Evolutionary conservation across 78 protist species (phyloP).

Genomic region (Cavenderia fasciculata): DNA sequence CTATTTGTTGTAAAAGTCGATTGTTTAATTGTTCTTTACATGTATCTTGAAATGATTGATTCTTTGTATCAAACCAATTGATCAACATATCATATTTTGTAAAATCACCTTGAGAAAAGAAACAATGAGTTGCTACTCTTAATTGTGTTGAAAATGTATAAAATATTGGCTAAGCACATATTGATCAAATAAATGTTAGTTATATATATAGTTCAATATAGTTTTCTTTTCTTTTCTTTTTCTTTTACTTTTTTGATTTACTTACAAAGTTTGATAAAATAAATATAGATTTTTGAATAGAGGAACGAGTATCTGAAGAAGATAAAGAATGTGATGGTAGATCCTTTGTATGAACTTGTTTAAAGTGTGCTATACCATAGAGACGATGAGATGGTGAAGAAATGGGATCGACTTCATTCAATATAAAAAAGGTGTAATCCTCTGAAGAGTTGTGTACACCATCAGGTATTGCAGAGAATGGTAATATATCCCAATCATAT

Average conservation of each 20-base stretch:
- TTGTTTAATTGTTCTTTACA: background rate
- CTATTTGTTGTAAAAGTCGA: background rate
- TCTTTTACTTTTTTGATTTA: background rate
- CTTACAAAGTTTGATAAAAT: constrained; percentile 46
- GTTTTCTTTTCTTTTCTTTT: background rate
- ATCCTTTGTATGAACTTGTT: constrained; percentile 25
- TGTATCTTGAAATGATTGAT: constrained; percentile 7
- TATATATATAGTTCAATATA: background rate
- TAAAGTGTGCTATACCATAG: constrained; percentile 46
- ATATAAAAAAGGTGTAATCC: constrained; percentile 40
- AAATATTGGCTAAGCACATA: constrained; percentile 33
- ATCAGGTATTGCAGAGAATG: constrained; percentile 25
- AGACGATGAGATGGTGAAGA: background rate
- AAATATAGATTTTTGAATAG: constrained; percentile 40
- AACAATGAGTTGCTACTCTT: constrained; percentile 46
- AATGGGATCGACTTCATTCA: constrained; percentile 39
- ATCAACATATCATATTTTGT: constrained; percentile 21
- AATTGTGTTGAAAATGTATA: constrained; percentile 67
- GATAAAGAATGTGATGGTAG: constrained; percentile 37
- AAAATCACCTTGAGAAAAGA: constrained; percentile 69
- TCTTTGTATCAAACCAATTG: constrained; percentile 41
- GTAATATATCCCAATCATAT: constrained; percentile 32
- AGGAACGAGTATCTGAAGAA: constrained; percentile 20
- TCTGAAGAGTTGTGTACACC: constrained; percentile 56
- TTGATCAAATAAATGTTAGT: background rate